Evolutionary conservation across 2,329 filamentous ascomycete species (phyloP).

Genomic region (Epichloe sibirici): DNA sequence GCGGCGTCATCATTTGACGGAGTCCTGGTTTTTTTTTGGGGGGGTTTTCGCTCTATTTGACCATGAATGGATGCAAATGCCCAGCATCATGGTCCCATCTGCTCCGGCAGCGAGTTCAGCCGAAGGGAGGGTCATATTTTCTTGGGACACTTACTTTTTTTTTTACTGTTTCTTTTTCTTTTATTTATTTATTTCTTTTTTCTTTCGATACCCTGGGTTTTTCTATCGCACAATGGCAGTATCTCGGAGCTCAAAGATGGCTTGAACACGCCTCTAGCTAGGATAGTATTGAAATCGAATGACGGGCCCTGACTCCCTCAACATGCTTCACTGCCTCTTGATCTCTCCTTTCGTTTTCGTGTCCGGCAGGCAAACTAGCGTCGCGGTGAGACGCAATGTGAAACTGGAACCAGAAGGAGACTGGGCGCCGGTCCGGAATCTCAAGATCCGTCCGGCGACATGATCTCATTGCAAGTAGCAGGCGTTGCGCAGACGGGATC

Average conservation of each 20-base stretch:
- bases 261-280: neutral
- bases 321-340: too few relatives aligned
- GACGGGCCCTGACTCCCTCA: too few relatives aligned
- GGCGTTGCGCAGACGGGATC: too few relatives aligned
- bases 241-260: neutral
- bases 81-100: neutral
- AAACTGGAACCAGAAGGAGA: too few relatives aligned
- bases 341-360: too few relatives aligned
- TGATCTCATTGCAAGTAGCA: too few relatives aligned
- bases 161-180: neutral
- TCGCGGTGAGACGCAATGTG: too few relatives aligned
- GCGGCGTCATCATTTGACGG: neutral
- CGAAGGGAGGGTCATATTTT: neutral
- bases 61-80: constrained; percentile 4
- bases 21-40: neutral
- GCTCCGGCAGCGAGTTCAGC: neutral
- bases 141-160: neutral
- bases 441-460: too few relatives aligned
- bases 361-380: neutral
- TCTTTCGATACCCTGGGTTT: constrained; percentile 14
- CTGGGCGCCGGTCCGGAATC: too few relatives aligned
- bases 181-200: constrained; percentile 6
- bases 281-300: neutral
- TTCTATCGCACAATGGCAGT: neutral
- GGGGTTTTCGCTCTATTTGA: neutral